Evolutionary conservation across 805 yeast species (phyloP), one percentile per base, ranked within the genome.

Genomic region (Nakazawaea peltata): DNA sequence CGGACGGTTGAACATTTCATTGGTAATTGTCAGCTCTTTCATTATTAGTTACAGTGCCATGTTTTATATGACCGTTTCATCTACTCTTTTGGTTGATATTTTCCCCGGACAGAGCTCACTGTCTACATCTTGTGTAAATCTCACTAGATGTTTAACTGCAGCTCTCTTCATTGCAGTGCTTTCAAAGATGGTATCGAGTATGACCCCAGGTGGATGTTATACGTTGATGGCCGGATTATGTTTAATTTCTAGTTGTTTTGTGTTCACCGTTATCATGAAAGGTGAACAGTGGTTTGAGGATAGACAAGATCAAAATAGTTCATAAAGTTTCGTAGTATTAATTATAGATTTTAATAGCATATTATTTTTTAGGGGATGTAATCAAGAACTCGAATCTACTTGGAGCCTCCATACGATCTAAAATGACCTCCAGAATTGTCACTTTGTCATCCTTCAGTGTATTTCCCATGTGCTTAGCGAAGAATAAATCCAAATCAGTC

Each of bases 181-280:
- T 15, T 68, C 74, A 15, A 65, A 58, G 32, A 81, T 87, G 90
- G 61, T 65, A 11, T 36, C 38, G 0, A 41, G 59, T 0, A 62
- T 87, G 72, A 73, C 74, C 0, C 55, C 71, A 10, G 95, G 95
- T 1, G 92, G 95, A 13, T 71, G 83, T 1, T 84, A 77, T 48
- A 77, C 94, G 0, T 62, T 86, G n/a, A 55, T 83, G 65, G 77
- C 78, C 2, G 77, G 65, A 0, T 34, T 79, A 1, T 63, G 70
- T 26, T 14, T 37, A 5, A 15, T 37, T 3, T 19, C 23, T 11
- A 37, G 40, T 19, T 28, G 19, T 25, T 32, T 33, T 16, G 33
- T 37, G 14, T 28, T 13, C 24, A 25, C 32, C 12, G 40, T 37
- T 15, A 37, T 37, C 10, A 14, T 11, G 5, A 37, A 37, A 16